Evolutionary conservation across 192 early-diverging fungal species (phyloP).

Genomic region (Oehlia diaphana): DNA sequence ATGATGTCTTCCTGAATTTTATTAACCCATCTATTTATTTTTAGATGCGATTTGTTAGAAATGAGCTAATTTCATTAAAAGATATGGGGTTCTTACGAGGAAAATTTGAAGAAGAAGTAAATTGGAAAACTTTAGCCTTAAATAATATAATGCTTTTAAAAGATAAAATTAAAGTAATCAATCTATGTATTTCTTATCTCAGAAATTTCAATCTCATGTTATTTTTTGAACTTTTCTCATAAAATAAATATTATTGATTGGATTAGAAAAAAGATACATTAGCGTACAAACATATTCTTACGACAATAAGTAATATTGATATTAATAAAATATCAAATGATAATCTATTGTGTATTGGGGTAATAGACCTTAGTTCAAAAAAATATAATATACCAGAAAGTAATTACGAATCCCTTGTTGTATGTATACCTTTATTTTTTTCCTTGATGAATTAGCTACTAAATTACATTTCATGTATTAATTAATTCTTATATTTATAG

Average conservation of each 20-base stretch:
- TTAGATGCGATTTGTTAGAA: conserved; percentile 19
- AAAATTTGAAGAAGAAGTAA: conserved; percentile 9
- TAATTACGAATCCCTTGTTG: conserved; percentile 1
- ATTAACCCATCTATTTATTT: conserved; percentile 12
- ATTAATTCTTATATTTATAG: conserved; percentile 3
- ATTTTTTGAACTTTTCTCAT: too few relatives aligned
- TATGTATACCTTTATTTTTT: background rate
- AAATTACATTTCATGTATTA: background rate
- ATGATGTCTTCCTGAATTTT: conserved; percentile 16
- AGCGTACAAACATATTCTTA: conserved; percentile 4
- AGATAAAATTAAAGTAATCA: conserved; percentile 8
- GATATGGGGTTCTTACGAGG: conserved; percentile 14
- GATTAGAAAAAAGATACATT: conserved; percentile 4
- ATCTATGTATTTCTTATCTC: background rate
- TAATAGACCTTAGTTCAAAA: conserved; percentile 23
- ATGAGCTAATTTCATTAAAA: conserved; percentile 9
- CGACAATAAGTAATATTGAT: conserved; percentile 15
- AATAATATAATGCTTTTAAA: conserved; percentile 1
- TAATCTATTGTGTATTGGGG: conserved; percentile 6
- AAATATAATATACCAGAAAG: conserved; percentile 16
- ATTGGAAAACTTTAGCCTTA: background rate
- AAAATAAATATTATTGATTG: background rate
- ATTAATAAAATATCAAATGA: conserved; percentile 6
- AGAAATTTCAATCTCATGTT: background rate
- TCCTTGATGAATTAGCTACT: background rate